A percentile compares a stretch with the other conserved stretches of the same genome.
Evolutionary conservation across 148 eudicot species (phyloP).

Genomic region (Nyssa sinensis): DNA sequence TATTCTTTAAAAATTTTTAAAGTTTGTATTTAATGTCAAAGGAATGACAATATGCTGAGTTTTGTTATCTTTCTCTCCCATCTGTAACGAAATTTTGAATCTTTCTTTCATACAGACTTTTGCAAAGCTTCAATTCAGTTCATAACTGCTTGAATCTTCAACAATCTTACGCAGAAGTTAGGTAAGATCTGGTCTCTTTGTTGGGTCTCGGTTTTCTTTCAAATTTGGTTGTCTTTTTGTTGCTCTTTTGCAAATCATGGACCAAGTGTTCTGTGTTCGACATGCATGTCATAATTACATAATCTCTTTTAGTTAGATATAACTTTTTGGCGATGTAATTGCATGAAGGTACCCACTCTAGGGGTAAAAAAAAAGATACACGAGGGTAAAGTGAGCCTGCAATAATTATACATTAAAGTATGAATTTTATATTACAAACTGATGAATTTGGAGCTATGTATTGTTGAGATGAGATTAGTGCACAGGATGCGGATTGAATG

Average conservation of each 20-base stretch:
- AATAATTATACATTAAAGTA: background rate
- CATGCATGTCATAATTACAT: background rate
- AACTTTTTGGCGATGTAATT: background rate
- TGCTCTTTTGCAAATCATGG: background rate
- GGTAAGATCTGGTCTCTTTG: constrained; percentile 5
- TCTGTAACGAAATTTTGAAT: constrained; percentile 9
- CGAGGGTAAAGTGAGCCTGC: constrained; percentile 7
- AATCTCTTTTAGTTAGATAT: background rate
- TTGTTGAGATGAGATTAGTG: background rate
- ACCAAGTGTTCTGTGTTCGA: too few relatives aligned
- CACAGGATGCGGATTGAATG: background rate
- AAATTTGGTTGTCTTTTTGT: background rate
- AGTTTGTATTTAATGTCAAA: constrained; percentile 8
- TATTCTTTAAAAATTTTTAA: background rate
- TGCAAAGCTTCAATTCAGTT: constrained; percentile 4
- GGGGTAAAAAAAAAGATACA: too few relatives aligned
- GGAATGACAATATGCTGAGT: background rate
- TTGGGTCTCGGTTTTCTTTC: background rate
- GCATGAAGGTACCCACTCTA: too few relatives aligned
- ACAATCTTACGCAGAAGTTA: background rate
- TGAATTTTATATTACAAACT: background rate
- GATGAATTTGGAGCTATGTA: background rate
- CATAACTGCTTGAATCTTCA: background rate
- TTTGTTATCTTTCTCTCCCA: background rate
- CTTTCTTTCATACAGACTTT: constrained; percentile 2